A percentile compares a stretch with the other conserved stretches of the same genome.
phyloP scores from a whole-genome alignment of 495 filamentous ascomycete species.

The Hyaloscypha finlandica region DNA sequence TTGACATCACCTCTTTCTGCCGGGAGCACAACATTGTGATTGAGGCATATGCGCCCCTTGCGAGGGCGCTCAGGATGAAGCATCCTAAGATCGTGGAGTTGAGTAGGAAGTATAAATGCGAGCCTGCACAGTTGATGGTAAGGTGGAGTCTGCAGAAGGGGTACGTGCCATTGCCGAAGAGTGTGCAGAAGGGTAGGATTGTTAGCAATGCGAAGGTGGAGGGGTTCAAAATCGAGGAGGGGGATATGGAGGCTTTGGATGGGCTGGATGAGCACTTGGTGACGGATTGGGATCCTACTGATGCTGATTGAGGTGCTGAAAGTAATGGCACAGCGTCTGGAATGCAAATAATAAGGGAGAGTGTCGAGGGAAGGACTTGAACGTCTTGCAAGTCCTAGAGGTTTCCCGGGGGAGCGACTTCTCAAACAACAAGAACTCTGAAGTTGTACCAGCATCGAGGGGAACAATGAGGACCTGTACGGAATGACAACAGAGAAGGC shows the following conservation, averaged over 20 bases:
- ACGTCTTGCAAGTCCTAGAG: too few relatives aligned
- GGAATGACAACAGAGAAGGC: background rate
- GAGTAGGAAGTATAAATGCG: conserved; percentile 69
- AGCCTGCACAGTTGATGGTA: conserved; percentile 75
- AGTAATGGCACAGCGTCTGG: too few relatives aligned
- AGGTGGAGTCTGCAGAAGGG: conserved; percentile 87
- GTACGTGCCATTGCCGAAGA: conserved; percentile 77
- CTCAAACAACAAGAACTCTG: too few relatives aligned
- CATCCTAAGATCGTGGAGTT: conserved; percentile 63
- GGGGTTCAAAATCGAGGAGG: conserved; percentile 70
- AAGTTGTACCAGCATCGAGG: too few relatives aligned
- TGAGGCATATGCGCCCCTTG: conserved; percentile 81
- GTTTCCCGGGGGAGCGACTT: too few relatives aligned
- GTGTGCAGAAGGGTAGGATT: conserved; percentile 65
- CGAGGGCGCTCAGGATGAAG: conserved; percentile 64
- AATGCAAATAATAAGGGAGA: too few relatives aligned
- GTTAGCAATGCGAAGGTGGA: conserved; percentile 73
- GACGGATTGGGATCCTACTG: conserved; percentile 75
- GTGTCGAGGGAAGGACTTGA: too few relatives aligned
- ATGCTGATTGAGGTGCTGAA: conserved; percentile 22
- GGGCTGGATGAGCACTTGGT: conserved; percentile 60
- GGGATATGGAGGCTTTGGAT: conserved; percentile 59
- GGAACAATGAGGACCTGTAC: too few relatives aligned
- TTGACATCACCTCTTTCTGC: conserved; percentile 77
- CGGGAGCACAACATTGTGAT: conserved; percentile 64